Conservation (phyloP, 1,284 basidiomycete genomes). For the Leccinum angustisporum region DNA sequence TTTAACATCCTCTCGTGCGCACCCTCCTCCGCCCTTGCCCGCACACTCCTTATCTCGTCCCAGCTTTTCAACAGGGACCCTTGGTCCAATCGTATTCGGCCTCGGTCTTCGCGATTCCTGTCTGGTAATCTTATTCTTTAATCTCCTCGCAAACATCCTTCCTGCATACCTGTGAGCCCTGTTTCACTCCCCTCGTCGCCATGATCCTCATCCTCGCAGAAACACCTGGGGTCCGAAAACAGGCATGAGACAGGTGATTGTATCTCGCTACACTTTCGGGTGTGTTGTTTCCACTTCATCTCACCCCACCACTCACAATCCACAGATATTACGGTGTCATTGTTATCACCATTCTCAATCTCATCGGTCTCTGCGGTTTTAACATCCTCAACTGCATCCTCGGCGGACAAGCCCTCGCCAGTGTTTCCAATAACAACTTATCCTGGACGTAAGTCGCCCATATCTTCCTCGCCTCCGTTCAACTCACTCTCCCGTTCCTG, state of each 20-base stretch:
- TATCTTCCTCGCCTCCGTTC: conserved; percentile 9
- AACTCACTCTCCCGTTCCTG: conserved; percentile 6
- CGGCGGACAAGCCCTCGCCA: conserved; percentile 76
- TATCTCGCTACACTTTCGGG: conserved; percentile 79
- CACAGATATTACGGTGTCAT: conserved; percentile 67
- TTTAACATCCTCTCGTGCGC: conserved; percentile 72
- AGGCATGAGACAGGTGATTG: conserved; percentile 87
- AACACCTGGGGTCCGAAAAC: conserved; percentile 84
- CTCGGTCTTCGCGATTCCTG: conserved; percentile 72
- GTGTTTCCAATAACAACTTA: conserved; percentile 62
- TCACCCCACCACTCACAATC: neutral
- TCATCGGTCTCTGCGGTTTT: conserved; percentile 68
- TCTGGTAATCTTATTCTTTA: conserved; percentile 77
- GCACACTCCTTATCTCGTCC: conserved; percentile 1
- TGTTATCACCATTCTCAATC: conserved; percentile 63
- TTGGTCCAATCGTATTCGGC: conserved; percentile 67
- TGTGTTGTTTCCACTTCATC: conserved; percentile 32
- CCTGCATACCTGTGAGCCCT: conserved; percentile 60
- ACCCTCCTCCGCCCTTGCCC: neutral
- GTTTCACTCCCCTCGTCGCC: neutral
- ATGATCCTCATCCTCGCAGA: conserved; percentile 37
- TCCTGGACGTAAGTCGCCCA: conserved; percentile 60
- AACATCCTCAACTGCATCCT: conserved; percentile 77
- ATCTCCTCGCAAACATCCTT: conserved; percentile 52
- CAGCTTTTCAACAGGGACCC: conserved; percentile 71